Evolutionary conservation across 257 asterid species (phyloP).

Genomic region (Catharanthus roseus): DNA sequence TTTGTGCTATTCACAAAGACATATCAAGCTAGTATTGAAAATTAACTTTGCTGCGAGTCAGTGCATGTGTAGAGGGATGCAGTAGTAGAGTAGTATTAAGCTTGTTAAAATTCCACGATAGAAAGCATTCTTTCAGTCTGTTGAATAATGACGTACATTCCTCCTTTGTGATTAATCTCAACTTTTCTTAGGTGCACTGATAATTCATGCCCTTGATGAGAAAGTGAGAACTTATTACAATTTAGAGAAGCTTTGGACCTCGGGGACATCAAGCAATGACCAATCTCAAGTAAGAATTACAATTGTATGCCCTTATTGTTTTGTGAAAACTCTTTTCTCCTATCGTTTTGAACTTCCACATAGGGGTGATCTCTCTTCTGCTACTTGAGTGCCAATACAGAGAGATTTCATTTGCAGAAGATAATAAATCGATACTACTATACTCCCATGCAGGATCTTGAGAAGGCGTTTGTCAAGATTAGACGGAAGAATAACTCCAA

Average conservation of each 20-base stretch:
- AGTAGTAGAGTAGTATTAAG: neutral
- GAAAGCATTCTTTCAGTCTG: neutral
- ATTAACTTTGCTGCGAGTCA: neutral
- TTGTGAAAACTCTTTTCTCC: neutral
- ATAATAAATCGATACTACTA: neutral
- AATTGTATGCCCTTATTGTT: neutral
- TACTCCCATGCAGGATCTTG: conserved; percentile 54
- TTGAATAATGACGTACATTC: conserved; percentile 4
- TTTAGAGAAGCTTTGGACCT: conserved; percentile 71
- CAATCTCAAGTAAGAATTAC: conserved; percentile 25
- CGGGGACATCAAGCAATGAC: conserved; percentile 37
- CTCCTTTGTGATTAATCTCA: neutral
- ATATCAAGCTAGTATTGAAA: neutral
- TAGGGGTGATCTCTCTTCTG: neutral
- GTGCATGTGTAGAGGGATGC: neutral
- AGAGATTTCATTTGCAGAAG: neutral
- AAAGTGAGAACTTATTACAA: conserved; percentile 90
- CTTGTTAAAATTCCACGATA: neutral
- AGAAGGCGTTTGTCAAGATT: conserved; percentile 67
- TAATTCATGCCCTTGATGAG: conserved; percentile 88
- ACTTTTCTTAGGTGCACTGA: conserved; percentile 44
- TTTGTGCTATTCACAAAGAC: neutral
- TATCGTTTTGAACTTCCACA: neutral
- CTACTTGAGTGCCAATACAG: neutral
- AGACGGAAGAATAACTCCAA: conserved; percentile 75